Conservation (phyloP, 352 stramenopile genomes). For the Phytophthora boehmeriae region DNA sequence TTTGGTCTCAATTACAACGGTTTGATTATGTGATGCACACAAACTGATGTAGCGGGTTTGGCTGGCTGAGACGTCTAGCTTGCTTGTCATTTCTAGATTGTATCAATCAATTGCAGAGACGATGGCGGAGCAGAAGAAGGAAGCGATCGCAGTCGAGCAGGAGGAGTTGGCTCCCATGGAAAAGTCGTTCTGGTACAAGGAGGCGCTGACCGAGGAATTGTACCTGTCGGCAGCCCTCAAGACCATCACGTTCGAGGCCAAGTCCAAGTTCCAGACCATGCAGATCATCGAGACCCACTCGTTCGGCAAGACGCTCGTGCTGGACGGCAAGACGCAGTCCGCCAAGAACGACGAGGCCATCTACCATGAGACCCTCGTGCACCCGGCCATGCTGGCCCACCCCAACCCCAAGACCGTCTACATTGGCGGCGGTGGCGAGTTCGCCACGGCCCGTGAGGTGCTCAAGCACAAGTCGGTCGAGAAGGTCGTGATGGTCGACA, state of each 20-base stretch:
- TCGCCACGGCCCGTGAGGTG: slow-evolving; percentile 93
- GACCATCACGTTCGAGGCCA: slow-evolving; percentile 83
- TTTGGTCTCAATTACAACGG: no score
- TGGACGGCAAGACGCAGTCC: slow-evolving; percentile 96
- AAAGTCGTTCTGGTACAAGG: slow-evolving; percentile 84
- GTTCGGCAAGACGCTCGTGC: slow-evolving; percentile 95
- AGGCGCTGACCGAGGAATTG: slow-evolving; percentile 91
- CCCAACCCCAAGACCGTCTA: slow-evolving; percentile 90
- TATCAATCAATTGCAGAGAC: no score
- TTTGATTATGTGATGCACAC: no score
- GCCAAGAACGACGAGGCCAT: slow-evolving; percentile 93
- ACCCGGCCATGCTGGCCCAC: slow-evolving; percentile 92
- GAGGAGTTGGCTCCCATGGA: slow-evolving; percentile 55
- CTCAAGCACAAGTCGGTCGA: slow-evolving; percentile 93
- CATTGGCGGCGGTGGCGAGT: slow-evolving; percentile 93
- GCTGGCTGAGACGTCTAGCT: no score
- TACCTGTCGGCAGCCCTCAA: slow-evolving; percentile 90
- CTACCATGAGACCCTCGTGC: slow-evolving; percentile 96
- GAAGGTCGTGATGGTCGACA: slow-evolving; percentile 96
- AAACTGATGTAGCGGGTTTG: no score
- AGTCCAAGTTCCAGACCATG: slow-evolving; percentile 93
- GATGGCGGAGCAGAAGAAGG: slow-evolving; percentile 43
- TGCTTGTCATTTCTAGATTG: no score
- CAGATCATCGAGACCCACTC: slow-evolving; percentile 93
- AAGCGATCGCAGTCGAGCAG: slow-evolving; percentile 45